Percentiles rank a stretch among this genome's conserved stretches.
Conservation (phyloP, 2,329 filamentous ascomycete species). For the Diaporthe batatas region DNA sequence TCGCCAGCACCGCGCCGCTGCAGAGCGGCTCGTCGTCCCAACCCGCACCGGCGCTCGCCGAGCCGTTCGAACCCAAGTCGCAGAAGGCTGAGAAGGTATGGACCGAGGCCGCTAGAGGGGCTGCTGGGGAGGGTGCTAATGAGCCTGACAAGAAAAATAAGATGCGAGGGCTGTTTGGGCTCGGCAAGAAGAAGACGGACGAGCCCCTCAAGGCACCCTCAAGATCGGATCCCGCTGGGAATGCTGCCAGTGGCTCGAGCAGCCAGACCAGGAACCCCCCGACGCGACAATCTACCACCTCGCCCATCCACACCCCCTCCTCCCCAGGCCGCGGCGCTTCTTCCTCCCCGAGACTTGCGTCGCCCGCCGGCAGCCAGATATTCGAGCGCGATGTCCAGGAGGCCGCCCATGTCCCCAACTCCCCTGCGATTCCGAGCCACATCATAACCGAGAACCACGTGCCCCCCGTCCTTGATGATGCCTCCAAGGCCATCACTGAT, state of each 20-base stretch:
- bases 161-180: conserved; percentile 71
- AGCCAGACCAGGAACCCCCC: conserved; percentile 49
- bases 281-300: conserved; percentile 52
- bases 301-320: conserved; percentile 62
- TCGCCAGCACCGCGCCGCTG: conserved; percentile 46
- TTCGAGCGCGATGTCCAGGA: conserved; percentile 98
- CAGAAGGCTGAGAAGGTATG: conserved; percentile 52
- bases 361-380: conserved; percentile 83
- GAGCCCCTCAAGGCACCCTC: conserved; percentile 56
- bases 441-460: conserved; percentile 96
- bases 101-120: conserved; percentile 47
- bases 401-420: conserved; percentile 76
- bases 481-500: conserved; percentile 92
- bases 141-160: conserved; percentile 55
- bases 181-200: conserved; percentile 72
- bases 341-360: conserved; percentile 80
- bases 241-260: conserved; percentile 48
- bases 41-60: conserved; percentile 47
- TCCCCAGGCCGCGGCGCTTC: conserved; percentile 77
- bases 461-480: conserved; percentile 90
- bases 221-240: conserved; percentile 50
- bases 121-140: conserved; percentile 49
- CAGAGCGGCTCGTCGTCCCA: conserved; percentile 48
- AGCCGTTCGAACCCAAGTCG: conserved; percentile 45
- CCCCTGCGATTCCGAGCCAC: conserved; percentile 90